phyloP scores from a whole-genome alignment of 192 early-diverging fungal species.

The Rhizophagus sp. region DNA sequence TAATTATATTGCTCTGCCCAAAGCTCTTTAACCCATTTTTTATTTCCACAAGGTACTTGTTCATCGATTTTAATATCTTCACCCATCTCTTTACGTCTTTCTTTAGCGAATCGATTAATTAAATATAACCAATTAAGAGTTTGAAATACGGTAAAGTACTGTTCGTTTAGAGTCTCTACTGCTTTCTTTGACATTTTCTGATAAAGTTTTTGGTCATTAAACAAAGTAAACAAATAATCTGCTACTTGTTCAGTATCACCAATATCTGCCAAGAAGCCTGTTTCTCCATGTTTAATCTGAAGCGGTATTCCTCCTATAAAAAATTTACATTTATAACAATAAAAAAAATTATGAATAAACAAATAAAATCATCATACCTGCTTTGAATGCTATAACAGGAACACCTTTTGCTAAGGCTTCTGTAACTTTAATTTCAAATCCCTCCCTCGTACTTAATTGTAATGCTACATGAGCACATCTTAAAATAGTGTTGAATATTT shows the following conservation, averaged over 20 bases:
- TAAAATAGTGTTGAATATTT: constrained; percentile 74
- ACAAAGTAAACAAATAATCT: constrained; percentile 58
- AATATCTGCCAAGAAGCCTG: constrained; percentile 68
- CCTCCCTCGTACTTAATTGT: constrained; percentile 90
- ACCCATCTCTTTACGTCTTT: constrained; percentile 30
- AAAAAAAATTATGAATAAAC: background rate
- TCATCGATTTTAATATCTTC: constrained; percentile 21
- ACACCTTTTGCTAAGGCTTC: constrained; percentile 84
- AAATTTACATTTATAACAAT: background rate
- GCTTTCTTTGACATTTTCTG: constrained; percentile 43
- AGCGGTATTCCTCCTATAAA: constrained; percentile 76
- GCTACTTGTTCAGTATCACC: constrained; percentile 63
- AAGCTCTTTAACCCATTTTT: constrained; percentile 45
- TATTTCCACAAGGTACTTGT: constrained; percentile 36
- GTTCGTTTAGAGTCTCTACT: constrained; percentile 54
- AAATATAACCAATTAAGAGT: constrained; percentile 77
- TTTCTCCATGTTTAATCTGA: constrained; percentile 69
- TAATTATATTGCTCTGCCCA: constrained; percentile 40
- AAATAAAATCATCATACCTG: constrained; percentile 48
- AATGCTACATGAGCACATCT: constrained; percentile 70
- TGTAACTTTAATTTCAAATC: constrained; percentile 91
- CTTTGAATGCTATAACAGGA: constrained; percentile 51
- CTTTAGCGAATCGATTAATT: constrained; percentile 56
- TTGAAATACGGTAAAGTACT: constrained; percentile 69
- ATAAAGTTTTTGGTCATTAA: constrained; percentile 56